Evolutionary conservation across 2,329 filamentous ascomycete genomes (phyloP).

Genomic region (Colletotrichum viniferum): DNA sequence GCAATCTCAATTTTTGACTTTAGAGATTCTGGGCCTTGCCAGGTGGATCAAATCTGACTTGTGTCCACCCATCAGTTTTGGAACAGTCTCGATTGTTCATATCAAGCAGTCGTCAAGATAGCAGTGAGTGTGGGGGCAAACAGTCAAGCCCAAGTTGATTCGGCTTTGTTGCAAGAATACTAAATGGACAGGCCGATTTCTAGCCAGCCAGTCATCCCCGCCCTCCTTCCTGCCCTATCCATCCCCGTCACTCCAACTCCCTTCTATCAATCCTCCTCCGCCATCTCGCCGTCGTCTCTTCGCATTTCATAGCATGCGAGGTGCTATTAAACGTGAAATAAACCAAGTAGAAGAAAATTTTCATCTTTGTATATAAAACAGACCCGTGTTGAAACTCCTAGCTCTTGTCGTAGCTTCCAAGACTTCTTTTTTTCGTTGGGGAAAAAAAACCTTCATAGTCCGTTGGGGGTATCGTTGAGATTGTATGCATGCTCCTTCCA

Average conservation of each 20-base stretch:
- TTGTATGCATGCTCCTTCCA: conserved; percentile 31
- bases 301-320: not conserved
- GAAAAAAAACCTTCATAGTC: conserved; percentile 15
- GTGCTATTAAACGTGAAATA: not conserved
- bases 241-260: not conserved
- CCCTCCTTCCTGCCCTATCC: not conserved
- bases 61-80: not conserved
- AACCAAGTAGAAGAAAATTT: not conserved
- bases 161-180: conserved; percentile 7
- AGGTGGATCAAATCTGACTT: not conserved
- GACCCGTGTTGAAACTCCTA: conserved; percentile 21
- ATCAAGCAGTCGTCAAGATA: not conserved
- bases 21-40: not conserved
- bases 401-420: conserved; percentile 7
- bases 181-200: not conserved
- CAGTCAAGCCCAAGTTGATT: conserved; percentile 9
- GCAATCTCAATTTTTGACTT: not conserved
- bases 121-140: not conserved
- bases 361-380: not conserved
- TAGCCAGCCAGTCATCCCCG: not conserved
- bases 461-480: conserved; percentile 47
- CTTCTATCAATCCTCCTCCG: not conserved
- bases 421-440: conserved; percentile 9
- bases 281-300: not conserved
- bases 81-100: not conserved